Conservation (phyloP, 495 filamentous ascomycete species). For the Aspergillus egyptiacus region DNA sequence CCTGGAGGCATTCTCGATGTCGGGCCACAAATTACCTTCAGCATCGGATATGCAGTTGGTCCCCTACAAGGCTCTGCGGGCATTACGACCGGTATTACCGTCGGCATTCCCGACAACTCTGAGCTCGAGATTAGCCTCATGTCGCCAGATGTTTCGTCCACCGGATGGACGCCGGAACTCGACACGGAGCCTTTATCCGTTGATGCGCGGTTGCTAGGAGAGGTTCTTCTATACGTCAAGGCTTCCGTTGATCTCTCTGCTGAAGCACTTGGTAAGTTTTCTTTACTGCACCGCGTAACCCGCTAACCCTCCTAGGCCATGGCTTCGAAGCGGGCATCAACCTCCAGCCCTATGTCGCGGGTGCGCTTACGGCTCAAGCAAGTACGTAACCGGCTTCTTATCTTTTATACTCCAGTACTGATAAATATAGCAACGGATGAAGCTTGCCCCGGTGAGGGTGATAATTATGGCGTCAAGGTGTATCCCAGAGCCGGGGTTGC, state of each 20-base stretch:
- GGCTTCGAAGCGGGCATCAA: conserved; percentile 32
- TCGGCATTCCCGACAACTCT: conserved; percentile 22
- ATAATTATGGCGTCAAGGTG: conserved; percentile 16
- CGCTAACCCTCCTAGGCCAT: conserved; percentile 18
- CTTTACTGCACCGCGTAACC: not conserved
- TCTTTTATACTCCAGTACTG: not conserved
- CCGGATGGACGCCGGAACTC: conserved; percentile 28
- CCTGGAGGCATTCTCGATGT: conserved; percentile 25
- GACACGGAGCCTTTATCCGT: conserved; percentile 19
- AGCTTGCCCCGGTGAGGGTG: conserved; percentile 11
- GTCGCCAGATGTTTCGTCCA: conserved; percentile 21
- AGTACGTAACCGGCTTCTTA: conserved; percentile 16
- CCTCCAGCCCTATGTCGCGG: conserved; percentile 27
- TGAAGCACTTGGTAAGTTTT: conserved; percentile 23
- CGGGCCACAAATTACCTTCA: conserved; percentile 30
- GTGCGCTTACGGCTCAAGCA: conserved; percentile 19
- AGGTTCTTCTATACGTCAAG: conserved; percentile 21
- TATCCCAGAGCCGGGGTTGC: conserved; percentile 17
- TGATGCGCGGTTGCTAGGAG: conserved; percentile 23
- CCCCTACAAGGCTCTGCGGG: conserved; percentile 24
- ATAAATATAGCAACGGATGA: conserved; percentile 16
- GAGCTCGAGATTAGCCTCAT: conserved; percentile 26
- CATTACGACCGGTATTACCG: conserved; percentile 21
- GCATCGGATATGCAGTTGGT: conserved; percentile 22
- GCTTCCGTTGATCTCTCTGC: conserved; percentile 24